Evolutionary conservation across 1,284 basidiomycete genomes (phyloP), one percentile per base, ranked within the genome.

Genomic region (Microbotryum saponariae): DNA sequence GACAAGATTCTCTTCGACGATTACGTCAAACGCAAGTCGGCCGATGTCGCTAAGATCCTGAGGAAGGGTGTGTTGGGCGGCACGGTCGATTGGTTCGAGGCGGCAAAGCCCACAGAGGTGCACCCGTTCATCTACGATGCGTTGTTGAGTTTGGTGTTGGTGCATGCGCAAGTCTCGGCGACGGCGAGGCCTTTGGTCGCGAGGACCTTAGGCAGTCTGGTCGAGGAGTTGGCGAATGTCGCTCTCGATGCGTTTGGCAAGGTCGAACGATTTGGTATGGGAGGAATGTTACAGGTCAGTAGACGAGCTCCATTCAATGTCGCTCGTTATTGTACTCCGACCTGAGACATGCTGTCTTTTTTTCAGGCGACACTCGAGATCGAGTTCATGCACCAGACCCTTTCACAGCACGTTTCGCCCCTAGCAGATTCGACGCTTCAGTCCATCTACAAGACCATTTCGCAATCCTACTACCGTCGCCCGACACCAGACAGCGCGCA

Each of bases 301-400:
- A 12, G 55, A 42, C 14, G 37, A 18, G 37, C 37, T 42, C 14
- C n/a, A 23, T 12, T n/a, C 12, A 10, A 4, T 50, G 4, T 23
- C 16, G 7, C 21, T 50, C 29, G 10, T 12, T 6, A 3, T 3
- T 42, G 37, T 42, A 42, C 16, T 42, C 37, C 3, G 18, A 20
- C 3, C 23, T 52, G 16, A 5, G 4, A 53, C 42, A 5, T 20
- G 31, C 42, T 42, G 31, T 10, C 6, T 21, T 6, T 49, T 23
- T 21, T 42, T n/a, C 73, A 96, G 87, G 94, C 96, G 3, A 98
- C 96, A 3, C 83, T 99, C 33, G 96, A 98, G 77, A 97, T 97
- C 70, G 96, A 98, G 77, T 98, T 97, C 78, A 85, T 97, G 77
- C 93, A 99, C 76, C 94, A 97, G 77, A 93, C 89, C 6, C 80